These are phyloP conservation scores for rapeseed (Brassica napus) DNA, from an alignment of 345 rosid species.

Conservation along the genomic window DNA sequence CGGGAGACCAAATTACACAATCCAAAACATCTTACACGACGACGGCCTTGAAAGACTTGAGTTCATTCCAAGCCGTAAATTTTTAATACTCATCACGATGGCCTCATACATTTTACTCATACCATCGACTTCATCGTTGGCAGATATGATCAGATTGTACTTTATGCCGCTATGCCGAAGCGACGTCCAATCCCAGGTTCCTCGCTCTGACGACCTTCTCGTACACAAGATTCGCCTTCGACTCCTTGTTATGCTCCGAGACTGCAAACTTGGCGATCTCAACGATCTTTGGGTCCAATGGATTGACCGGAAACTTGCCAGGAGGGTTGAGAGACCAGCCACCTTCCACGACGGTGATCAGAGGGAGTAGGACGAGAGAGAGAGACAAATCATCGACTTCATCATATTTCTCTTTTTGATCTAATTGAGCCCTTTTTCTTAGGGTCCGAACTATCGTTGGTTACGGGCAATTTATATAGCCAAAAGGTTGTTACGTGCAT, in stretches of 20 bases:
- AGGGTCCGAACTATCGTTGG: too few species aligned
- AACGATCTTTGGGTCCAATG: background rate
- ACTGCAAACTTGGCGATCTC: background rate
- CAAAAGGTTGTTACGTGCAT: background rate
- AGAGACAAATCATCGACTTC: background rate
- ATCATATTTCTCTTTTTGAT: background rate
- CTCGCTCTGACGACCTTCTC: background rate
- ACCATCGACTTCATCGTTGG: background rate
- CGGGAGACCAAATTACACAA: background rate
- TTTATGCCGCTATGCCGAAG: background rate
- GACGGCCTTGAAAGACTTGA: background rate
- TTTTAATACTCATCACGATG: background rate
- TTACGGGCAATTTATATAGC: too few species aligned
- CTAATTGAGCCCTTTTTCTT: too few species aligned
- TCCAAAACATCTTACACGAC: background rate
- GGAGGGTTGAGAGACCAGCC: background rate
- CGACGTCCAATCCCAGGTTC: background rate
- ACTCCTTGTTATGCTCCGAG: background rate
- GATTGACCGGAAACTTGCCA: background rate
- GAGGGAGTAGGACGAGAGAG: background rate
- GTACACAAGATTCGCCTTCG: background rate
- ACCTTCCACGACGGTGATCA: background rate
- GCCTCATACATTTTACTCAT: background rate
- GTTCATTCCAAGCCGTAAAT: background rate
- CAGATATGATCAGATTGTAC: background rate